phyloP scores from a whole-genome alignment of 139 green algal species.

The Penium margaritaceum region DNA sequence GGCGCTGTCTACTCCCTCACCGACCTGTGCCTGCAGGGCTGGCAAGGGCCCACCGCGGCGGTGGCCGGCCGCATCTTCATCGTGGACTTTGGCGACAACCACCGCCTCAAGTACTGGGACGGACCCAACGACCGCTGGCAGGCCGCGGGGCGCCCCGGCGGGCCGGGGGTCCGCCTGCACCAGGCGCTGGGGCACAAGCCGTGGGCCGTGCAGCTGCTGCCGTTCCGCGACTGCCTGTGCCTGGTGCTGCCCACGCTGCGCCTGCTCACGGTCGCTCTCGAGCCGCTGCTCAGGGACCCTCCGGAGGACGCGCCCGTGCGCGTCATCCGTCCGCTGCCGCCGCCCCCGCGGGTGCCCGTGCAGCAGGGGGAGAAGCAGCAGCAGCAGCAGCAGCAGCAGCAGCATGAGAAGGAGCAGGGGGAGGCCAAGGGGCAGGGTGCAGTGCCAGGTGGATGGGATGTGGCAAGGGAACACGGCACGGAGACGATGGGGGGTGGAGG shows the following conservation, averaged over 20 bases:
- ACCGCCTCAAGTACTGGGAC: conserved; percentile 23
- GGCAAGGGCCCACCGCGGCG: conserved; percentile 18
- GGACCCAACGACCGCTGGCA: not conserved
- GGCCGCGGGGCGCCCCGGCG: not conserved
- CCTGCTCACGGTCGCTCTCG: conserved; percentile 7
- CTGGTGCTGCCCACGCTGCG: conserved; percentile 18
- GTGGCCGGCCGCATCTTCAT: conserved; percentile 27
- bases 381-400: too few relatives aligned
- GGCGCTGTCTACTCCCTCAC: not conserved
- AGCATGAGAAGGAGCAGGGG: too few relatives aligned
- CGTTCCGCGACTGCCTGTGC: conserved; percentile 17
- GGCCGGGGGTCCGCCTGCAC: conserved; percentile 15
- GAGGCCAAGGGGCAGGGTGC: too few relatives aligned
- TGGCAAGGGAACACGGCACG: too few relatives aligned
- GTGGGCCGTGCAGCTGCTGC: conserved; percentile 29
- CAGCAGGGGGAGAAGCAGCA: too few relatives aligned
- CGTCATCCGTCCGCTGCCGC: too few relatives aligned
- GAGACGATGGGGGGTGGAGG: too few relatives aligned
- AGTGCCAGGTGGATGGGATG: too few relatives aligned
- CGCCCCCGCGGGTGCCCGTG: too few relatives aligned
- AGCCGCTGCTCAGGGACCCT: not conserved
- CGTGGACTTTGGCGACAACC: conserved; percentile 19
- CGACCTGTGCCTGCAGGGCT: not conserved
- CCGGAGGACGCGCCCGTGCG: too few relatives aligned
- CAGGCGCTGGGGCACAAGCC: conserved; percentile 16